Evolutionary conservation across 305 asterid genomes (phyloP), one percentile per base, ranked within the genome.

Genomic region (Withania somnifera): DNA sequence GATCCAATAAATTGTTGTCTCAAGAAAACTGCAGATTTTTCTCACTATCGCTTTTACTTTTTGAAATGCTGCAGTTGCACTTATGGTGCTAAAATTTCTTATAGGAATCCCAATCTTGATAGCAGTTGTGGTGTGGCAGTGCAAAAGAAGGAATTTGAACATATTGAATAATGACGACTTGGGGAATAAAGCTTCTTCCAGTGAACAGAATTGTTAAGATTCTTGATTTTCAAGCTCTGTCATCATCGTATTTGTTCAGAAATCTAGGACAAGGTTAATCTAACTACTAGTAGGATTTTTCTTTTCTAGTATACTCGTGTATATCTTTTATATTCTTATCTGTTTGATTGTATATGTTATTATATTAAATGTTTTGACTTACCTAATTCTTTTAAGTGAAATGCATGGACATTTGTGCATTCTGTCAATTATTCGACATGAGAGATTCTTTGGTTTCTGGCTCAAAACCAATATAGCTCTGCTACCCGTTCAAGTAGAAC

Each of bases 201-300:
- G 87, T 86, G 86, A 86, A 80, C 30, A 87, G 87, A 81, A 83
- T 84, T 22, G 85, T 89, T 32, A 83, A 60, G 54, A 89, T 90
- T 91, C 90, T 90, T 51, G 84, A 15, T 63, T 63, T 0, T 87
- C 63, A n/a, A 91, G 88, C 38, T 87, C 50, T 58, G 51, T 32
- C 20, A 84, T 85, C 45, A 17, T 36, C 67, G 61, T 86, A 60
- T 20, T 57, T 69, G 71, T 77, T 17, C 5, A 9, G 22, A 67
- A 36, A 7, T 36, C 13, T 67, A 36, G 30, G 28, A 19, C 52
- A 67, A 36, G 45, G 45, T 30, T 40, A 61, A 2, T 30, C 11
- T 60, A 60, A 24, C 26, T 60, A 13, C 11, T 19, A 54, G 10
- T 60, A 26, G 40, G 11, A 61, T 14, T 26, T 28, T 60, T 24